Conservation (phyloP, 345 rosid species). For the Salix arbutifolia region DNA sequence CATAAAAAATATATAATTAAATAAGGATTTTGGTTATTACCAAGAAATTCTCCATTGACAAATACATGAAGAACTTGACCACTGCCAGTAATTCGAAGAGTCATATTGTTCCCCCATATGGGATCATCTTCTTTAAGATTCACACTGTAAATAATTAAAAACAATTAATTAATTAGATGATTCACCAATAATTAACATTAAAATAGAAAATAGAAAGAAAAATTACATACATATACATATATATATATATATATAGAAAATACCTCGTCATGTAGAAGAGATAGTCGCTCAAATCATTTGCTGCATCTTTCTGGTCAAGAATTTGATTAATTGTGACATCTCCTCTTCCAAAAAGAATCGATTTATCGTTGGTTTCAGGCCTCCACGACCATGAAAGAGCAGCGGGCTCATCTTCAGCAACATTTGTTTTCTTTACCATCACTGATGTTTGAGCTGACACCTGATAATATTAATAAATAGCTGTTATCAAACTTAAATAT, state of each 20-base stretch:
- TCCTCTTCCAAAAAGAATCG: slow-evolving; percentile 10
- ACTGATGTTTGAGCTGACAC: slow-evolving; percentile 51
- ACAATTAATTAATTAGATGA: neutral
- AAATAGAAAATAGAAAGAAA: neutral
- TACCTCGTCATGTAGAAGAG: slow-evolving; percentile 23
- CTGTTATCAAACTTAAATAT: no score
- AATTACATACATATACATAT: no score
- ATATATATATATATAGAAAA: neutral
- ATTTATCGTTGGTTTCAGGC: slow-evolving; percentile 35
- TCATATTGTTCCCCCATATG: slow-evolving; percentile 5
- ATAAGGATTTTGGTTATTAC: neutral
- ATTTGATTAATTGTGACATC: neutral
- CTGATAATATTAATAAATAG: neutral
- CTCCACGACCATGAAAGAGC: slow-evolving; percentile 57
- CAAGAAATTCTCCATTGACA: slow-evolving; percentile 14
- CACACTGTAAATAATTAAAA: neutral
- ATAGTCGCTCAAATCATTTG: slow-evolving; percentile 14
- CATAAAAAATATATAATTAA: neutral
- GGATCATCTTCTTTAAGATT: slow-evolving; percentile 3
- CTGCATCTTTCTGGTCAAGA: slow-evolving; percentile 11
- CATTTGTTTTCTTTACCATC: slow-evolving; percentile 32
- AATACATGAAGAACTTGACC: slow-evolving; percentile 18
- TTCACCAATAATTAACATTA: neutral
- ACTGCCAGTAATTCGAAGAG: slow-evolving; percentile 5
- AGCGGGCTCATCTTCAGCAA: slow-evolving; percentile 28